Conservation (phyloP, 2,329 filamentous ascomycete genomes). For the Cercospora canescens region DNA sequence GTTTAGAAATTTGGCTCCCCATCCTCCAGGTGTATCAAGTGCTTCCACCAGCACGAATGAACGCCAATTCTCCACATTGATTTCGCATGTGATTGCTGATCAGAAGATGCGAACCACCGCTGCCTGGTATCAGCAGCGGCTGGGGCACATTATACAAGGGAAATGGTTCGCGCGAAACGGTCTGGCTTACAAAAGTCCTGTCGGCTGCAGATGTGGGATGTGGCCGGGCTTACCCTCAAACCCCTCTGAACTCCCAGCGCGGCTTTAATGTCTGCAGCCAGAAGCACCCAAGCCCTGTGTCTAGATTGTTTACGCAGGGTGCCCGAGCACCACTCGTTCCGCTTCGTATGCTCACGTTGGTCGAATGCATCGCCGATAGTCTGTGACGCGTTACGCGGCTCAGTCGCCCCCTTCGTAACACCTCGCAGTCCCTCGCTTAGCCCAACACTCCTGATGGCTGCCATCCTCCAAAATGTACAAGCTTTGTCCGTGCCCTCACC, state of each 20-base stretch:
- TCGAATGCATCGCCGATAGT: background rate
- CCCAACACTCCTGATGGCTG: no score
- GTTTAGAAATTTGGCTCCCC: background rate
- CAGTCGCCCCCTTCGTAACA: background rate
- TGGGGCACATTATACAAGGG: no score
- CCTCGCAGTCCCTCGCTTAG: background rate
- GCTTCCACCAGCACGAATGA: background rate
- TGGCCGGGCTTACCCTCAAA: no score
- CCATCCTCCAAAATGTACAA: no score
- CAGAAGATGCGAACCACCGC: background rate
- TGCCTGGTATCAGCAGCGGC: background rate
- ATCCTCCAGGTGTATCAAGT: no score
- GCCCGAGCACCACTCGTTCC: background rate
- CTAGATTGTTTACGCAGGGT: background rate
- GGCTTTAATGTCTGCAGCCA: background rate
- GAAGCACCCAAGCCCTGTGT: background rate
- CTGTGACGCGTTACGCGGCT: background rate
- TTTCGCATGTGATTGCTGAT: slow-evolving; percentile 4
- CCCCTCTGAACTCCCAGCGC: no score
- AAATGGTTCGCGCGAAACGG: no score
- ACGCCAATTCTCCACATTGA: background rate
- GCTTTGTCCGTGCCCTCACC: no score
- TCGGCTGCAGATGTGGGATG: background rate
- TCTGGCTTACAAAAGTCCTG: no score
- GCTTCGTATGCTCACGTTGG: background rate